These are phyloP conservation scores for Mycena capillaripes DNA, from an alignment of 768 basidiomycete genomes.

Conservation along the genomic window DNA sequence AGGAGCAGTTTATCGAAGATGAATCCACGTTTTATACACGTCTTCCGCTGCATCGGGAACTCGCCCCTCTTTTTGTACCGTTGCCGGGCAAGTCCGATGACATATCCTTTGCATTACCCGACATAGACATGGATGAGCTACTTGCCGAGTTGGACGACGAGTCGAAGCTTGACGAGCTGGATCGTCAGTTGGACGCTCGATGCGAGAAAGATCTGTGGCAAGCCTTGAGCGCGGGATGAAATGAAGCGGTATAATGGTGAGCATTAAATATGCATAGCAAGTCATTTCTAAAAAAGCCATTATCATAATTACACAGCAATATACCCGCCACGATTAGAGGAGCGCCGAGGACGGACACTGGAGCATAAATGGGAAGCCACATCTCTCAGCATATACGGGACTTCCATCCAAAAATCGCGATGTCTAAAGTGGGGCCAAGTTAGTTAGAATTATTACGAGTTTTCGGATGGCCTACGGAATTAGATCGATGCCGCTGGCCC, in stretches of 20 bases:
- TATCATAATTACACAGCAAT: slow-evolving; percentile 73
- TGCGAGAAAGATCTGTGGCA: slow-evolving; percentile 62
- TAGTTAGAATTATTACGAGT: neutral
- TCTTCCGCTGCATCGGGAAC: slow-evolving; percentile 43
- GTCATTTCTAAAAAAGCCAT: slow-evolving; percentile 8
- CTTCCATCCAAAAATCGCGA: slow-evolving; percentile 92
- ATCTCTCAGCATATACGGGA: slow-evolving; percentile 87
- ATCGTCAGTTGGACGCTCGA: slow-evolving; percentile 45
- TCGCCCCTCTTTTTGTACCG: slow-evolving; percentile 40
- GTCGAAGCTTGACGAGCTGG: slow-evolving; percentile 52
- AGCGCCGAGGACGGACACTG: slow-evolving; percentile 74
- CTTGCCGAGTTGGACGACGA: slow-evolving; percentile 59
- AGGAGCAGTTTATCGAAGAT: slow-evolving; percentile 18
- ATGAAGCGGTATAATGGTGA: neutral
- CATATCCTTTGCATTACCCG: slow-evolving; percentile 37
- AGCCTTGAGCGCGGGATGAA: slow-evolving; percentile 1
- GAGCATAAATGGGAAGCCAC: slow-evolving; percentile 85
- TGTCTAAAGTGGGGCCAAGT: slow-evolving; percentile 62
- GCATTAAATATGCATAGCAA: slow-evolving; percentile 17
- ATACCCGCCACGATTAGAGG: slow-evolving; percentile 78
- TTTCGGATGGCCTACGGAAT: slow-evolving; percentile 72
- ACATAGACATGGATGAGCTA: slow-evolving; percentile 53
- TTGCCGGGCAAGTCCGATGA: slow-evolving; percentile 28
- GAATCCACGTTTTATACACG: slow-evolving; percentile 28
- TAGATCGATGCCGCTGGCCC: slow-evolving; percentile 85